Evolutionary conservation across 2,329 filamentous ascomycete genomes (phyloP).

Genomic region (Xylaria polymorpha): DNA sequence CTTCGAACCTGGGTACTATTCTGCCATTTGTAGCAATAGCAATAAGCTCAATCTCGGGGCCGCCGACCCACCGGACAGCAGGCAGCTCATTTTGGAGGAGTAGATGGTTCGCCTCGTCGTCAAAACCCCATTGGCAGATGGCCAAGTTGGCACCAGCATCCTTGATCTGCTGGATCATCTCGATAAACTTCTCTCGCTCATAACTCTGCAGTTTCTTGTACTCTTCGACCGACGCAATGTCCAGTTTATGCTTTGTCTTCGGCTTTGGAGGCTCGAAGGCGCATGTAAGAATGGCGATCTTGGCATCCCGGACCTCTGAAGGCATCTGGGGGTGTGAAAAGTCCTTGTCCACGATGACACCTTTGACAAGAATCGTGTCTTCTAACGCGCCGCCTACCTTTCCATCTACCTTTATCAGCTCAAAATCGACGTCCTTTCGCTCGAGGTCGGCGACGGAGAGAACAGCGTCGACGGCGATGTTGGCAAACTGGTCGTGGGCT

Average conservation of each 20-base stretch:
- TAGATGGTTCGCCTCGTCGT: conserved; percentile 98
- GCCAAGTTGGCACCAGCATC: conserved; percentile 95
- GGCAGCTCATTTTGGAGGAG: conserved; percentile 95
- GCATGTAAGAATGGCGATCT: conserved; percentile 96
- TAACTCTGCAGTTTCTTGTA: conserved; percentile 98
- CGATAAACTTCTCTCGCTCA: conserved; percentile 94
- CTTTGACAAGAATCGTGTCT: conserved; percentile 94
- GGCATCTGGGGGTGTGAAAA: conserved; percentile 99
- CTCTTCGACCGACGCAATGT: conserved; percentile 96
- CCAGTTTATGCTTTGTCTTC: conserved; percentile 99
- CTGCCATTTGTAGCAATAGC: conserved; percentile 98
- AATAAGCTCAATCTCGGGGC: conserved; percentile 97
- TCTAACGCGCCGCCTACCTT: conserved; percentile 96
- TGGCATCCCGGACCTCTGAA: conserved; percentile 91
- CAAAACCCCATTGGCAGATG: conserved; percentile 99
- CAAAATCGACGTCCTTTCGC: conserved; percentile 97
- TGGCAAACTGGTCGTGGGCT: conserved; percentile 96
- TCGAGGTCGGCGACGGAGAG: conserved; percentile 96
- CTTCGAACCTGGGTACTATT: conserved; percentile 97
- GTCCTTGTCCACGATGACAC: conserved; percentile 99
- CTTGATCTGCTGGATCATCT: conserved; percentile 99
- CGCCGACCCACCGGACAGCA: conserved; percentile 97
- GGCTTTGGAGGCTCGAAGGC: conserved; percentile 99
- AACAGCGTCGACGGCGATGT: conserved; percentile 97
- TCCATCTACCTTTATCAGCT: conserved; percentile 98